Percentiles rank a stretch among this genome's conserved stretches.
Conservation (phyloP, 352 stramenopile genomes). For the Globisporangium heterothallicum region DNA sequence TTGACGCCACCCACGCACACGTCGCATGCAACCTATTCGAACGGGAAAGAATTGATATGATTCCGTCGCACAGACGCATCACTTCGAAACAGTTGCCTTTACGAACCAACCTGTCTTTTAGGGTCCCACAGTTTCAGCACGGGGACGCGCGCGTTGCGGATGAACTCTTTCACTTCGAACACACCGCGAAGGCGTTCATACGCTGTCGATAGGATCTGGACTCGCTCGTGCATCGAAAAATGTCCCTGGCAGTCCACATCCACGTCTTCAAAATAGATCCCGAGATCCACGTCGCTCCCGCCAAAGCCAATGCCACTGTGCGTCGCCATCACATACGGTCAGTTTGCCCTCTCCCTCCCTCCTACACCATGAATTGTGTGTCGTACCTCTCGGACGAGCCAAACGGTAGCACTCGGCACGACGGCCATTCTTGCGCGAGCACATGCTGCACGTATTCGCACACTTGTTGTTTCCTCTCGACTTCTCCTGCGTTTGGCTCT, state of each 20-base stretch:
- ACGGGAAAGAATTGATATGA: too few relatives aligned
- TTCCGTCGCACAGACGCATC: too few relatives aligned
- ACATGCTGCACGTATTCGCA: constrained; percentile 44
- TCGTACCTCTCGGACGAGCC: constrained; percentile 73
- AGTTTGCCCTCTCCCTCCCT: not conserved
- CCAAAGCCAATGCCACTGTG: constrained; percentile 65
- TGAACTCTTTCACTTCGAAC: constrained; percentile 68
- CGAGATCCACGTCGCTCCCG: constrained; percentile 74
- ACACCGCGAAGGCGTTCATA: constrained; percentile 29
- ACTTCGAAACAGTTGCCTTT: not conserved
- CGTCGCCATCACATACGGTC: constrained; percentile 7
- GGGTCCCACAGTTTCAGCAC: constrained; percentile 78
- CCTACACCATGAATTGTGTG: not conserved
- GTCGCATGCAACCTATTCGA: constrained; percentile 66
- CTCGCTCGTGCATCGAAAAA: constrained; percentile 47
- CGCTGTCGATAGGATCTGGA: constrained; percentile 50
- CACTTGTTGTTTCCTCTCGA: constrained; percentile 42
- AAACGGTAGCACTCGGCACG: constrained; percentile 58
- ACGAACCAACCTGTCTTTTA: constrained; percentile 29
- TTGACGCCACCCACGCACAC: constrained; percentile 70
- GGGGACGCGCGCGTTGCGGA: constrained; percentile 66
- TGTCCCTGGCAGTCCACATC: constrained; percentile 49
- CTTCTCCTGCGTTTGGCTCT: constrained; percentile 59
- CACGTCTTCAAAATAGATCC: constrained; percentile 77
- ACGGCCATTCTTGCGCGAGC: constrained; percentile 49